A percentile compares a stretch with the other conserved stretches of the same genome.
phyloP scores from a whole-genome alignment of 306 rosid species.

The Fragaria vesca region DNA sequence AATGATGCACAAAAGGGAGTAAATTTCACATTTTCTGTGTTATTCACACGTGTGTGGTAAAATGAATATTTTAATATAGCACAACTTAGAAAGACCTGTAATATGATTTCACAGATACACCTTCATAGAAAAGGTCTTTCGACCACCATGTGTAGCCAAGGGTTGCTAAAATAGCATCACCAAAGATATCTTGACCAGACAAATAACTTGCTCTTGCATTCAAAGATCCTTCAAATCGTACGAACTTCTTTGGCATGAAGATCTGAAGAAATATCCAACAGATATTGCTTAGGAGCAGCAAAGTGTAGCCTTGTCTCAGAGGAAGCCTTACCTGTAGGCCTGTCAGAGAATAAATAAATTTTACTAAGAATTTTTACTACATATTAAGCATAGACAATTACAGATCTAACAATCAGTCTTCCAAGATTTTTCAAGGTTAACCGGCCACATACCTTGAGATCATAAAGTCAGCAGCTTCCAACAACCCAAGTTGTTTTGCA shows the following conservation, averaged over 20 bases:
- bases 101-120: constrained; percentile 59
- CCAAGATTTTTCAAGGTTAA: constrained; percentile 4
- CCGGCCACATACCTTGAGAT: constrained; percentile 65
- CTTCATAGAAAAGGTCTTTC: constrained; percentile 73
- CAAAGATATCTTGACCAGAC: constrained; percentile 71
- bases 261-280: constrained; percentile 44
- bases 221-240: constrained; percentile 39
- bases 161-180: constrained; percentile 85
- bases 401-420: constrained; percentile 9
- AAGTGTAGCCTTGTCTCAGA: constrained; percentile 80
- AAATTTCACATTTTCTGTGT: background rate
- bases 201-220: constrained; percentile 83
- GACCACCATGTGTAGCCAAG: constrained; percentile 73
- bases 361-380: background rate
- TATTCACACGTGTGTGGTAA: background rate
- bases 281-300: constrained; percentile 50
- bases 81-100: constrained; percentile 56
- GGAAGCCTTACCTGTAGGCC: constrained; percentile 86
- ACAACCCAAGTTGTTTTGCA: constrained; percentile 74
- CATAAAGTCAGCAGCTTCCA: constrained; percentile 56
- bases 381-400: constrained; percentile 21
- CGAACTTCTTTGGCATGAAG: constrained; percentile 40
- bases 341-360: constrained; percentile 28
- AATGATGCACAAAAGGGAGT: background rate
- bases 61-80: constrained; percentile 11